Evolutionary conservation across 768 basidiomycete species (phyloP), one percentile per base, ranked within the genome.

Genomic region (Dendrothele bispora): DNA sequence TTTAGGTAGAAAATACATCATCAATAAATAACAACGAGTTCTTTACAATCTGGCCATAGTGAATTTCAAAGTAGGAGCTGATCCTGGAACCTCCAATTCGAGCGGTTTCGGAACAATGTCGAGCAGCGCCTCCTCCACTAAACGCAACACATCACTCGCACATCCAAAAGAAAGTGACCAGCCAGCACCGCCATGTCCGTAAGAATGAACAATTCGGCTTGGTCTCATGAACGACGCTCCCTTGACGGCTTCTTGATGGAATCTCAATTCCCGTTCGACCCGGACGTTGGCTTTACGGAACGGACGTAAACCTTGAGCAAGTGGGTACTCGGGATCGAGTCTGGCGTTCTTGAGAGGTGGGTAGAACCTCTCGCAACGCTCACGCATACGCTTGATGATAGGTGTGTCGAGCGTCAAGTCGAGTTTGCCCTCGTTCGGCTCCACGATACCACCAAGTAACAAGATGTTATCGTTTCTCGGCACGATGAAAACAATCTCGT

Each of bases 381-480:
- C 51, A 28, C 60, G 58, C 61, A 66, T 66, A 15, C 63, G 60
- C 21, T 57, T 52, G 43, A 66, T 63, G 25, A 59, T 59, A 2
- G 63, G 64, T 34, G 55, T 55, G 34, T 60, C 49, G n/a, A 64
- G 48, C 3, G 58, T 61, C 25, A 64, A 40, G 48, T 66, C 57
- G 21, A 64, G 58, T 3, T 50, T 42, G 47, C 51, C 38, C 25
- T 59, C 54, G 46, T 63, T 39, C 15, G 58, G 55, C 44, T 69
- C 62, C 7, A 60, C 59, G 18, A 64, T 52, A 1, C 64, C 57
- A 7, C 67, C 67, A 21, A 73, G 59, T 26, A 71, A 63, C 22
- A 71, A 60, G 6, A 61, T 59, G 6, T 61, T 61, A 46, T 67
- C 65, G 51, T 69, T 68, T n/a, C 70, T 57, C 18, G 66, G 70